Evolutionary conservation across 2,329 filamentous ascomycete genomes (phyloP).

Genomic region (Plectosphaerella plurivora): DNA sequence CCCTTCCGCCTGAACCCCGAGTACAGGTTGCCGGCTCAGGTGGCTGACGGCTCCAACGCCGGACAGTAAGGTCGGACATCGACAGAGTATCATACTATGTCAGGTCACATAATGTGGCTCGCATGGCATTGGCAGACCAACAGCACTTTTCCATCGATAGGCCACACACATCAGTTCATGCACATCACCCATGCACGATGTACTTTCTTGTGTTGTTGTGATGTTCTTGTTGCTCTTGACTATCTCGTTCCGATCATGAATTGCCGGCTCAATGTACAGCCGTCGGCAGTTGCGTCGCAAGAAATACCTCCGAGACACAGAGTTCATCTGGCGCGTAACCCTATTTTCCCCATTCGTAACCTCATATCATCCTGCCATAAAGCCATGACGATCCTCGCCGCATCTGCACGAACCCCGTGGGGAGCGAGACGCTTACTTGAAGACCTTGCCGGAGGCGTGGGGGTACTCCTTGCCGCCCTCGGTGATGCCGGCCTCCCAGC

Average conservation of each 20-base stretch:
- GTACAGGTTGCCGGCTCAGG: slow-evolving; percentile 5
- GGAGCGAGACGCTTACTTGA: slow-evolving; percentile 68
- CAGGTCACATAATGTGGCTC: too few species aligned
- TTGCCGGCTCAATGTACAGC: neutral
- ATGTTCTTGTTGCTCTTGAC: neutral
- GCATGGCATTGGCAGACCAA: too few species aligned
- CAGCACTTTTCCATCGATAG: too few species aligned
- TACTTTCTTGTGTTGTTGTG: neutral
- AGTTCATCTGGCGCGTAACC: slow-evolving; percentile 8
- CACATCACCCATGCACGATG: too few species aligned
- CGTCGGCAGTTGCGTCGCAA: neutral
- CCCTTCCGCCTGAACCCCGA: slow-evolving; percentile 41
- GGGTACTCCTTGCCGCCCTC: slow-evolving; percentile 84
- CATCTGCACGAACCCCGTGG: slow-evolving; percentile 5
- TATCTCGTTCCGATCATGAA: neutral
- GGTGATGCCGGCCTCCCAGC: slow-evolving; percentile 80
- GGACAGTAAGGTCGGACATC: too few species aligned
- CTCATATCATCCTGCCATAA: slow-evolving; percentile 23
- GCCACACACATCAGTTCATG: too few species aligned
- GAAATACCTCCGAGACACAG: neutral
- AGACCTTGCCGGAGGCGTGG: slow-evolving; percentile 93
- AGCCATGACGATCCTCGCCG: slow-evolving; percentile 24
- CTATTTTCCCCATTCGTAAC: slow-evolving; percentile 12
- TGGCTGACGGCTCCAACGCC: too few species aligned
- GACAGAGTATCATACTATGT: too few species aligned